These are phyloP conservation scores for Cytospora leucostoma DNA, from an alignment of 2,329 filamentous ascomycete genomes.

Conservation along the genomic window DNA sequence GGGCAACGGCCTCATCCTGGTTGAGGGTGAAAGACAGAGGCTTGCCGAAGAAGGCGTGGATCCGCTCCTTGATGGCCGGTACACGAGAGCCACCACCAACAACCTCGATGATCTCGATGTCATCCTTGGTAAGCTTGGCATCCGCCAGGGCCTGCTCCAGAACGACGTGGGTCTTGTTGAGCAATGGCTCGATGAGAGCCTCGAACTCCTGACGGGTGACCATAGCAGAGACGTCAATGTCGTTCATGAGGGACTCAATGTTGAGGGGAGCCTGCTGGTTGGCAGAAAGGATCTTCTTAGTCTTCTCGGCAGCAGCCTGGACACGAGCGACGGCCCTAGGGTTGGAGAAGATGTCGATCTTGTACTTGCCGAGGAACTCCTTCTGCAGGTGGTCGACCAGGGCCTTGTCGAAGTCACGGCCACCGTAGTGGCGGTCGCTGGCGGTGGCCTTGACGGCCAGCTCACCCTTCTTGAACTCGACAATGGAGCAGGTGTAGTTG, in stretches of 20 bases:
- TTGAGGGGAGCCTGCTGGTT: slow-evolving; percentile 91
- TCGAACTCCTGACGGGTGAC: slow-evolving; percentile 95
- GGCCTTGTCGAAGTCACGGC: slow-evolving; percentile 94
- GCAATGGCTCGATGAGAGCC: slow-evolving; percentile 81
- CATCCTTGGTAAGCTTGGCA: slow-evolving; percentile 84
- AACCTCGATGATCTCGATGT: slow-evolving; percentile 92
- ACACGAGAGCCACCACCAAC: slow-evolving; percentile 95
- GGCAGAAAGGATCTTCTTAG: slow-evolving; percentile 97
- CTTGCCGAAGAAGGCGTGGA: slow-evolving; percentile 92
- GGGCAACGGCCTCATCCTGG: slow-evolving; percentile 94
- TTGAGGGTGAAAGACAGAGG: slow-evolving; percentile 92
- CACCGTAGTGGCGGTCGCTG: slow-evolving; percentile 95
- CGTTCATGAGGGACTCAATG: slow-evolving; percentile 98
- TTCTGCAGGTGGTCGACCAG: slow-evolving; percentile 91
- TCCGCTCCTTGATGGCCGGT: slow-evolving; percentile 85
- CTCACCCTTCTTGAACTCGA: slow-evolving; percentile 97
- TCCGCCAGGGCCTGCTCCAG: slow-evolving; percentile 93
- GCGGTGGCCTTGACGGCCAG: slow-evolving; percentile 89
- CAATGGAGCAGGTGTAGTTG: slow-evolving; percentile 91
- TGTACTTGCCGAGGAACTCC: slow-evolving; percentile 97
- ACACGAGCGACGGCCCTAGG: slow-evolving; percentile 87
- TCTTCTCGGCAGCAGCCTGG: slow-evolving; percentile 86
- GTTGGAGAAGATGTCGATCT: slow-evolving; percentile 91
- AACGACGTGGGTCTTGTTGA: slow-evolving; percentile 70
- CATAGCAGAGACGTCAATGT: slow-evolving; percentile 85